Evolutionary conservation across 768 basidiomycete genomes (phyloP), one percentile per base, ranked within the genome.

Genomic region (Suillus brevipes): DNA sequence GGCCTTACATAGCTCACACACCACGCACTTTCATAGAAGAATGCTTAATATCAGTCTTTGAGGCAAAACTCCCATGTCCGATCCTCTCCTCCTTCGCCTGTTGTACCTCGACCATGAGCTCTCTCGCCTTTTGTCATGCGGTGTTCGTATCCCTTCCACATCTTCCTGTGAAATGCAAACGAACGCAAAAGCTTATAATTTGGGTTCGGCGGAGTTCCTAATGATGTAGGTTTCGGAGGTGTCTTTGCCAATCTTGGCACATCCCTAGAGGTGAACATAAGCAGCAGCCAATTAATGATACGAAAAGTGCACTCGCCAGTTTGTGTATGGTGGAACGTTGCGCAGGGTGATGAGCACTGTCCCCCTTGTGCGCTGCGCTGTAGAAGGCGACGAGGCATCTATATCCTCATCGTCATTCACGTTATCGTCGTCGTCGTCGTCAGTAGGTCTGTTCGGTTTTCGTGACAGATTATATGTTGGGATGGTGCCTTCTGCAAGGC

Each of bases 51-150:
- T 69, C 60, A 72, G 23, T 74, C 75, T 63, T 68, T 70, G 63
- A 84, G 66, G 76, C 83, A 94, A 77, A 96, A 95, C 75, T 95
- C 92, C 94, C 94, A 96, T 67, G 92, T 95, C 65, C 92, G 81
- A 68, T 94, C 91, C 69, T 89, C 91, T 56, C 87, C 91, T 10
- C 86, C 89, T 72, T 86, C 87, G 43, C 87, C 91, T 14, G 86
- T 92, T 78, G 75, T 89, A 34, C 84, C 86, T 47, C 79, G 84
- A 36, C 86, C 89, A 72, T 84, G 84, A 0, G 75, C 91, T 74
- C 85, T 82, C 79, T 85, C 93, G 6, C 96, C 96, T 72, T 95
- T 91, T 4, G 97, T 97, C 88, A 97, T 91, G n/a, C 93, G 81
- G 74, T 99, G 97, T 69, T 89, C 89, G 70, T 98, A 99, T 1